Evolutionary conservation across 441 rosid genomes (phyloP).

Genomic region (Populus hybrid): DNA sequence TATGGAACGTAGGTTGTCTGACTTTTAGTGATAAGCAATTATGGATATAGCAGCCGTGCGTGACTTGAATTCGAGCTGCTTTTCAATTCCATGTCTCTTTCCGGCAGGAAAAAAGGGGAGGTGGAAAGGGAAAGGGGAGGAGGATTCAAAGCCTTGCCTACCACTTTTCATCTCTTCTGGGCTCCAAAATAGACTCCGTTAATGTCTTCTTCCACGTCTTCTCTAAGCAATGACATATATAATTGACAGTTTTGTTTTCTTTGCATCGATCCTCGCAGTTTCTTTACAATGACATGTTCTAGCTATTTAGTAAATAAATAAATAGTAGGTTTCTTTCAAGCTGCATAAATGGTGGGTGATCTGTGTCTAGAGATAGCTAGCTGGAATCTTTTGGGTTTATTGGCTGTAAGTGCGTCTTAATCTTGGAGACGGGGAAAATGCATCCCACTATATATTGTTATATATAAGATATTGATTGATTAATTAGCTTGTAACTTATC

Average conservation of each 20-base stretch:
- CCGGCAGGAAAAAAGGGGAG: neutral
- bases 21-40: neutral
- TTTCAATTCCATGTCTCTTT: neutral
- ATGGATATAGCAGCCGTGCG: neutral
- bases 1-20: too few species aligned
- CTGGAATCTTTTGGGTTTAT: neutral
- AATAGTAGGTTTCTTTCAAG: too few species aligned
- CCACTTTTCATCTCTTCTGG: neutral
- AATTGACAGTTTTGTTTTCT: neutral
- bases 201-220: neutral
- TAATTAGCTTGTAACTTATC: too few species aligned
- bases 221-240: neutral
- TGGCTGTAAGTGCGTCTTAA: too few species aligned
- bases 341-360: too few species aligned
- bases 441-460: too few species aligned
- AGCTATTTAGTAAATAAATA: too few species aligned
- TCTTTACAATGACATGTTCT: neutral
- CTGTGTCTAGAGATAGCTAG: neutral
- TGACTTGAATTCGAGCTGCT: neutral
- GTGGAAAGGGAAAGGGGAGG: neutral
- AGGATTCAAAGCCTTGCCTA: slow-evolving; percentile 6
- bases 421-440: too few species aligned
- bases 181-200: neutral
- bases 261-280: too few species aligned
- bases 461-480: too few species aligned